phyloP scores from a whole-genome alignment of 345 rosid genomes.

The Hibiscus tridactylites region DNA sequence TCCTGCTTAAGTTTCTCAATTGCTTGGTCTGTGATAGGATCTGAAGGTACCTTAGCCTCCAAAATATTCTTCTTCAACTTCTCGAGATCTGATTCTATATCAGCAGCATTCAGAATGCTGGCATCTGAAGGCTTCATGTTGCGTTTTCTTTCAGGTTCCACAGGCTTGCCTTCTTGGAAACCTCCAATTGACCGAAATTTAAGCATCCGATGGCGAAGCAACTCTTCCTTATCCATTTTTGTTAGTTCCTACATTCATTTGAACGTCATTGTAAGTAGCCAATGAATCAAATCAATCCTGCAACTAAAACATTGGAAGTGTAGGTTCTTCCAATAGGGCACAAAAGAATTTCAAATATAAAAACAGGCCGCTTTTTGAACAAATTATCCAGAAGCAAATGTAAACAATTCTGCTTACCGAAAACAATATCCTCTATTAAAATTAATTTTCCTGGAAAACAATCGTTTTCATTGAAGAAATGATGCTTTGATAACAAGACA shows the following conservation, averaged over 20 bases:
- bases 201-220: constrained; percentile 60
- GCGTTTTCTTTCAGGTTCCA: constrained; percentile 55
- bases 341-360: constrained; percentile 20
- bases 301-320: constrained; percentile 26
- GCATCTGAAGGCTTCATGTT: constrained; percentile 58
- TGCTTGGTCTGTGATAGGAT: constrained; percentile 26
- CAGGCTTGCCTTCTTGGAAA: constrained; percentile 55
- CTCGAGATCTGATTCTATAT: constrained; percentile 35
- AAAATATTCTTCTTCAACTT: constrained; percentile 35
- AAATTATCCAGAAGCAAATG: background rate
- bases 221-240: constrained; percentile 59
- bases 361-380: constrained; percentile 27
- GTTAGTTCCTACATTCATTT: constrained; percentile 46
- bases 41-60: constrained; percentile 45
- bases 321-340: background rate
- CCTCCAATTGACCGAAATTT: constrained; percentile 83
- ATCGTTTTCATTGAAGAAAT: background rate
- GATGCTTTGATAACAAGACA: background rate
- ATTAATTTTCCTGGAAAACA: background rate
- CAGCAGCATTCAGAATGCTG: constrained; percentile 16
- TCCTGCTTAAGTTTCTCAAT: constrained; percentile 43
- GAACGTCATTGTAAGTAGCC: background rate
- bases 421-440: background rate
- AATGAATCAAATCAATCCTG: constrained; percentile 15
- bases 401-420: background rate